Percentiles rank a stretch among this genome's conserved stretches.
Evolutionary conservation across 257 asterid species (phyloP).

Genomic region (Gardenia jasminoides): DNA sequence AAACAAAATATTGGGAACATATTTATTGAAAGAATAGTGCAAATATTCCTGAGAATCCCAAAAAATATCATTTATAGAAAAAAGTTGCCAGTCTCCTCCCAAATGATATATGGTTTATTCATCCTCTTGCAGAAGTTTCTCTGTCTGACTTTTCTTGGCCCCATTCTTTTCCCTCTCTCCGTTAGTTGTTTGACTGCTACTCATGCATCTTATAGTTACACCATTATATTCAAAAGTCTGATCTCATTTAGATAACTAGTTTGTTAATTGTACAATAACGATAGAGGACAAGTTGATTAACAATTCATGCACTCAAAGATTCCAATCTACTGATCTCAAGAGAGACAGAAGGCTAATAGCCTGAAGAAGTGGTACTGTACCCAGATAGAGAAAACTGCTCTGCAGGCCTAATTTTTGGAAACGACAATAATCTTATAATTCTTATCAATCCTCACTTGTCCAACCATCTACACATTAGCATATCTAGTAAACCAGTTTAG

Average conservation of each 20-base stretch:
- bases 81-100: background rate
- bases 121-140: background rate
- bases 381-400: background rate
- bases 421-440: background rate
- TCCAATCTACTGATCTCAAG: background rate
- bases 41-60: background rate
- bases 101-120: background rate
- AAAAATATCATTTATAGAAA: no score
- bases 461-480: background rate
- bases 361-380: background rate
- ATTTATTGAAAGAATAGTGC: background rate
- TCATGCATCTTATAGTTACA: background rate
- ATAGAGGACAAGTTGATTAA: background rate
- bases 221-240: background rate
- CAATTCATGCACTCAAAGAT: background rate
- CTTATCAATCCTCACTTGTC: background rate
- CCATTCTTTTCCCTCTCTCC: background rate
- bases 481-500: background rate
- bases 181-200: background rate
- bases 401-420: background rate
- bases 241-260: background rate
- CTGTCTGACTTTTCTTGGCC: background rate
- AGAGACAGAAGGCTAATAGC: background rate
- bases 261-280: background rate
- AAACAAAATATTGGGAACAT: background rate